Conservation (phyloP, 163 green algal genomes). For the Prototheca cutis region DNA sequence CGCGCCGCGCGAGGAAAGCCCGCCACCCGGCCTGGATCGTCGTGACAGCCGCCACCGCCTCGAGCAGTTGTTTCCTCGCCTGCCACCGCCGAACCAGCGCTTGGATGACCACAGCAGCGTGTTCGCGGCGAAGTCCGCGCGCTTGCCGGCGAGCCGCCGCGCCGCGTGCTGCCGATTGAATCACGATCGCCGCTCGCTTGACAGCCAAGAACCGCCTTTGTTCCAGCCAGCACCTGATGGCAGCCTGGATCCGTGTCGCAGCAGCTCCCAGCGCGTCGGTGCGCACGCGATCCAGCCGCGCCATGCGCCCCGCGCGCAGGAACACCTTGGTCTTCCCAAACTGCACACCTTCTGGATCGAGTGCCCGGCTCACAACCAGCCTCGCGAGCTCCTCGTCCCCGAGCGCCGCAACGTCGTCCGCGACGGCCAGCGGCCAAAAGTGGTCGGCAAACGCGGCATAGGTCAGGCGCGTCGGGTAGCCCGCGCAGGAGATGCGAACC, state of each 20-base stretch:
- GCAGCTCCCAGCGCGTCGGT: constrained; percentile 72
- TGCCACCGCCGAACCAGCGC: constrained; percentile 50
- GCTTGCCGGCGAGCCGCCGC: not conserved
- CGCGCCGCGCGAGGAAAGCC: constrained; percentile 50
- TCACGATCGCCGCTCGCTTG: constrained; percentile 28
- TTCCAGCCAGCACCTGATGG: constrained; percentile 54
- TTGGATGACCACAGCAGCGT: constrained; percentile 71
- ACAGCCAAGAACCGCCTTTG: constrained; percentile 33
- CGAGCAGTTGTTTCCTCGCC: constrained; percentile 35
- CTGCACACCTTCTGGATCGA: constrained; percentile 52
- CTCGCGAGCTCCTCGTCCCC: constrained; percentile 57
- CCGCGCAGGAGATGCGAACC: constrained; percentile 92
- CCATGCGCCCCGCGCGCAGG: constrained; percentile 89
- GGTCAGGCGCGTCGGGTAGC: constrained; percentile 81
- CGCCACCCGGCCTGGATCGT: constrained; percentile 53
- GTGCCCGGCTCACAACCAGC: constrained; percentile 29
- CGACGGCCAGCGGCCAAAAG: constrained; percentile 83
- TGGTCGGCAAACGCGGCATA: constrained; percentile 95
- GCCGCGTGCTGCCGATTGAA: constrained; percentile 49
- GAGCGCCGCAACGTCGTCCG: constrained; percentile 26
- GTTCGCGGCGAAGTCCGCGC: not conserved
- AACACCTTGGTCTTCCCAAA: constrained; percentile 86
- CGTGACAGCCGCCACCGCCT: constrained; percentile 27
- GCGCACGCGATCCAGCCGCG: constrained; percentile 82
- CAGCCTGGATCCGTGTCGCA: constrained; percentile 73